A percentile compares a stretch with the other conserved stretches of the same genome.
Conservation (phyloP, 768 basidiomycete genomes). For the Russula virescens region DNA sequence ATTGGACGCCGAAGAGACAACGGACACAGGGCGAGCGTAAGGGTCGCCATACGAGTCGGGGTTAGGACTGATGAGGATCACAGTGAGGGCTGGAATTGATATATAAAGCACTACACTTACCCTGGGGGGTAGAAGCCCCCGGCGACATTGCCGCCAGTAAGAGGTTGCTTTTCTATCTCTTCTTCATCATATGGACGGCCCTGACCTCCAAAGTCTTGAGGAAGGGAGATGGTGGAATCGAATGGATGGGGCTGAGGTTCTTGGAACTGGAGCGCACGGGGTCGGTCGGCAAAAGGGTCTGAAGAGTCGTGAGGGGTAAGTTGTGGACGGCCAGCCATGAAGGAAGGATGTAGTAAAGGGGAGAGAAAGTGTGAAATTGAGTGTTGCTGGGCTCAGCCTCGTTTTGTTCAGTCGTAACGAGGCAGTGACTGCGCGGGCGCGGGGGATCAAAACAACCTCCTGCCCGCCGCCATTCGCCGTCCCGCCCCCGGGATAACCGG, state of each 20-base stretch:
- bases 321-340: slow-evolving; percentile 27
- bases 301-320: slow-evolving; percentile 37
- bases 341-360: slow-evolving; percentile 21
- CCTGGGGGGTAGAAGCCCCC: slow-evolving; percentile 71
- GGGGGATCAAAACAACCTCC: too few relatives aligned
- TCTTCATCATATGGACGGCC: slow-evolving; percentile 52
- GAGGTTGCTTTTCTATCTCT: slow-evolving; percentile 71
- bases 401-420: slow-evolving; percentile 25
- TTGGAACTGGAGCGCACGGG: slow-evolving; percentile 54
- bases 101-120: slow-evolving; percentile 39
- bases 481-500: neutral
- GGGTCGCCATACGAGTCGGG: slow-evolving; percentile 64
- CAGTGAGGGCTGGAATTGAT: neutral
- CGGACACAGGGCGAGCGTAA: slow-evolving; percentile 45
- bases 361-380: neutral
- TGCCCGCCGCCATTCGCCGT: neutral
- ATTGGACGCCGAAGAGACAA: slow-evolving; percentile 33
- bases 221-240: slow-evolving; percentile 52
- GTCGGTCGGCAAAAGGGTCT: slow-evolving; percentile 73
- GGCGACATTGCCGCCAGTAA: slow-evolving; percentile 55
- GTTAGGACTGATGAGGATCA: slow-evolving; percentile 34
- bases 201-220: slow-evolving; percentile 42
- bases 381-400: neutral
- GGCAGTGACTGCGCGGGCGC: slow-evolving; percentile 14
- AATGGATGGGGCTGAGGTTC: slow-evolving; percentile 53